Percentiles rank a stretch among this genome's conserved stretches.
phyloP scores from a whole-genome alignment of 2,329 filamentous ascomycete genomes.

The Neopestalotiopsis rosae region DNA sequence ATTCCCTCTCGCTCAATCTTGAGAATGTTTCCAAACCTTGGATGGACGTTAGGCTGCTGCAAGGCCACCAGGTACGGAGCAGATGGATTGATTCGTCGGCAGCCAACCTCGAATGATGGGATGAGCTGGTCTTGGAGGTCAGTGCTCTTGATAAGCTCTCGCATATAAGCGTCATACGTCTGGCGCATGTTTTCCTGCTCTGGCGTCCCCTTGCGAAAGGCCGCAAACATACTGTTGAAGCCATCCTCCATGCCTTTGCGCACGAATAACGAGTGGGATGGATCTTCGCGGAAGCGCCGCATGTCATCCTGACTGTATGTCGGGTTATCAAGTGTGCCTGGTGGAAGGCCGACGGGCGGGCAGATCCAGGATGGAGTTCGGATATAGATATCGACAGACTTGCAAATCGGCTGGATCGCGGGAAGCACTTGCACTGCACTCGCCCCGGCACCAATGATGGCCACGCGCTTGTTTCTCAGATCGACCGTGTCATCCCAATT shows the following conservation, averaged over 20 bases:
- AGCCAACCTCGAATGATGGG: constrained; percentile 1
- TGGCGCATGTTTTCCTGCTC: constrained; percentile 11
- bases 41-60: not conserved
- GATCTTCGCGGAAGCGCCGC: not conserved
- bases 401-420: not conserved
- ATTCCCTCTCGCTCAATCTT: not conserved
- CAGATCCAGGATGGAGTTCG: constrained; percentile 8
- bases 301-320: not conserved
- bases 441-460: constrained; percentile 51
- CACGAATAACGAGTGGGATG: not conserved
- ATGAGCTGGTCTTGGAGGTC: not conserved
- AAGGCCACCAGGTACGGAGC: constrained; percentile 3
- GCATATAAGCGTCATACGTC: not conserved
- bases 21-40: not conserved
- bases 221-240: constrained; percentile 3
- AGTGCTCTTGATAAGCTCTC: not conserved
- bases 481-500: constrained; percentile 58
- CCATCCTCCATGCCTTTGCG: constrained; percentile 3
- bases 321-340: not conserved
- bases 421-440: constrained; percentile 11
- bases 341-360: constrained; percentile 3
- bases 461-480: constrained; percentile 52
- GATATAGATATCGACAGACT: constrained; percentile 1
- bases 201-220: not conserved
- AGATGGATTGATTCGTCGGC: constrained; percentile 2